Conservation (phyloP, 2,329 filamentous ascomycete species). For the Microdochium trichocladiopsis region DNA sequence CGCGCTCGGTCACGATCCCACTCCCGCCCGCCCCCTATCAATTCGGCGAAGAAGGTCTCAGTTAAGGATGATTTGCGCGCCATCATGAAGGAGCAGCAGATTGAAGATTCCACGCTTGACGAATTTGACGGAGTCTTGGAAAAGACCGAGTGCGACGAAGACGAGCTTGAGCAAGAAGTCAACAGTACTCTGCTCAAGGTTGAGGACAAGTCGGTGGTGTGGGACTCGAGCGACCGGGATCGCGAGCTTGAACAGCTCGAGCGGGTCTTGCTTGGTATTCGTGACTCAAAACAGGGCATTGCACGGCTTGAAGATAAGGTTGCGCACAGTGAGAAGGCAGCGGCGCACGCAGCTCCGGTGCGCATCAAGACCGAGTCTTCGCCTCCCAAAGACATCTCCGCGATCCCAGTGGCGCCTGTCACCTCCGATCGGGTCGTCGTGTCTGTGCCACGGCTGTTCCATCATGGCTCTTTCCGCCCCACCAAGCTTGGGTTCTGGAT, state of each 20-base stretch:
- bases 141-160: slow-evolving; percentile 23
- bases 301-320: slow-evolving; percentile 49
- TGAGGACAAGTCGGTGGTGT: slow-evolving; percentile 15
- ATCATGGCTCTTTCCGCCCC: slow-evolving; percentile 34
- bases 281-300: slow-evolving; percentile 49
- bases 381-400: background rate
- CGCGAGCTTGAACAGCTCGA: slow-evolving; percentile 33
- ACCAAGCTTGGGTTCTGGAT: slow-evolving; percentile 40
- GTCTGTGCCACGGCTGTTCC: slow-evolving; percentile 39
- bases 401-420: background rate
- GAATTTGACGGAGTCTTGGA: slow-evolving; percentile 45
- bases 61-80: slow-evolving; percentile 49
- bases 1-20: slow-evolving; percentile 33
- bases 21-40: slow-evolving; percentile 37
- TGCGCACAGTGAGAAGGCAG: slow-evolving; percentile 25
- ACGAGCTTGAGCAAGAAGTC: slow-evolving; percentile 17
- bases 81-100: slow-evolving; percentile 43
- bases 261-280: slow-evolving; percentile 29
- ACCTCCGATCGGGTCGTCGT: slow-evolving; percentile 29
- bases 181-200: slow-evolving; percentile 15
- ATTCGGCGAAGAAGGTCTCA: slow-evolving; percentile 45
- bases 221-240: slow-evolving; percentile 19
- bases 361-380: background rate
- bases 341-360: slow-evolving; percentile 4
- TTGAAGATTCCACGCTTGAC: slow-evolving; percentile 54